Conservation (phyloP, 805 yeast species). For the Sugiyamaella floridensis region DNA sequence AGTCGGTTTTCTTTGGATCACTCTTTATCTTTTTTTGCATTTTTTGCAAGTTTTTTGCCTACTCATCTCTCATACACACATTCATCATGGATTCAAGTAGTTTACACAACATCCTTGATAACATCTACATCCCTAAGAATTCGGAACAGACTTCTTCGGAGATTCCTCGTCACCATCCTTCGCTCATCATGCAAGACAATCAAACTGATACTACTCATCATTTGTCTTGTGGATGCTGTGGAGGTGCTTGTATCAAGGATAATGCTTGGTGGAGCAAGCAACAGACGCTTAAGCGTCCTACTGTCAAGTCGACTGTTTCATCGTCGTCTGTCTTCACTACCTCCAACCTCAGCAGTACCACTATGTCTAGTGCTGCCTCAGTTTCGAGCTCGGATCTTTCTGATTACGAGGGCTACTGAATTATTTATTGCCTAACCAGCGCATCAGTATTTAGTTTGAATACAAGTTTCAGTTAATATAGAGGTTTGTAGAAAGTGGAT, state of each 20-base stretch:
- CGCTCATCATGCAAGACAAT: conserved; percentile 50
- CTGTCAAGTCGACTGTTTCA: conserved; percentile 7
- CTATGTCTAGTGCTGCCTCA: not conserved
- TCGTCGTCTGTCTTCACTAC: not conserved
- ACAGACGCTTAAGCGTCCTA: conserved; percentile 9
- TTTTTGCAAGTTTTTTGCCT: not conserved
- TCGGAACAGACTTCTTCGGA: conserved; percentile 18
- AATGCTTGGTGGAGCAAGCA: conserved; percentile 34
- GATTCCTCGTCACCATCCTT: conserved; percentile 50
- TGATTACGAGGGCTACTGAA: conserved; percentile 4
- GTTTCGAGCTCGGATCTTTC: conserved; percentile 7
- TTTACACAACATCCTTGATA: conserved; percentile 34
- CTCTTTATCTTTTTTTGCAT: not conserved
- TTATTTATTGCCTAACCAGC: not conserved
- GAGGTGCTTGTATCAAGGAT: conserved; percentile 35
- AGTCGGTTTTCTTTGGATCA: not conserved
- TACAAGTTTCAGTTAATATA: not conserved
- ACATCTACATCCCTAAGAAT: conserved; percentile 43
- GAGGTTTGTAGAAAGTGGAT: not conserved
- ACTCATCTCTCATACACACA: conserved; percentile 6
- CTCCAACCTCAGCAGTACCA: not conserved
- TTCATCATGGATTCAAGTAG: conserved; percentile 39
- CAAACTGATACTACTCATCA: conserved; percentile 46
- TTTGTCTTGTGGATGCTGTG: conserved; percentile 37
- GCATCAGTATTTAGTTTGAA: not conserved